Evolutionary conservation across 371 early-diverging fungal genomes (phyloP), one percentile per base, ranked within the genome.

Genomic region (Mortierella sp.): DNA sequence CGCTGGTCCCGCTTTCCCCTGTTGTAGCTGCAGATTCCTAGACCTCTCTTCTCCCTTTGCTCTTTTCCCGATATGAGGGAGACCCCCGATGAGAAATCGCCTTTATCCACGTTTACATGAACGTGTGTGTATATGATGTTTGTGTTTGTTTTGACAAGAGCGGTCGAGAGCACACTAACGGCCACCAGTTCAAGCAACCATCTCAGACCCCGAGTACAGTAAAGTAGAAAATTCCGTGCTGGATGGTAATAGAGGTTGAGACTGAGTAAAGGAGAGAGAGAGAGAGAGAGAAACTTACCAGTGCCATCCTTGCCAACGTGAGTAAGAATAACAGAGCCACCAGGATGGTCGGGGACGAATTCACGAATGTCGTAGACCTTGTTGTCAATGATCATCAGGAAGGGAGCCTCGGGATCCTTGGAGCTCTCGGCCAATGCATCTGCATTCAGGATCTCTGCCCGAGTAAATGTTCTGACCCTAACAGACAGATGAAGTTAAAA

Each of bases 331-430:
- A 93, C 92, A 23, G 82, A 84, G 65, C 95, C 95, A 62, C 97
- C 97, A 47, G 97, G 97, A 80, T 97, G 97, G 68, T 90, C 91
- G 60, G 83, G 83, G 48, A 91, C 74, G 80, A 96, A 96, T 25
- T 93, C 94, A 18, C 91, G 88, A 23, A 96, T 86, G 87, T 97
- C 95, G 72, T 95, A 96, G 14, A 96, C 91, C 74, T 94, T 92
- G 75, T 89, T 87, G 74, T 94, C 89, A 74, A 96, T 92, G 66
- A 95, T 87, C 73, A 83, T 85, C 45, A 85, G 84, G 57, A 83
- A 82, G n/a, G 76, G 67, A 1, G 75, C 75, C 25, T 85, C 84
- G 57, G 85, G 84, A 72, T 87, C 86, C 59, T 83, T 85, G 60
- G 72, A 69, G 73, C 46, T 57, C 56, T 79, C 79, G 47, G 21